Evolutionary conservation across 2,329 filamentous ascomycete genomes (phyloP).

Genomic region (Elsinoe perseae): DNA sequence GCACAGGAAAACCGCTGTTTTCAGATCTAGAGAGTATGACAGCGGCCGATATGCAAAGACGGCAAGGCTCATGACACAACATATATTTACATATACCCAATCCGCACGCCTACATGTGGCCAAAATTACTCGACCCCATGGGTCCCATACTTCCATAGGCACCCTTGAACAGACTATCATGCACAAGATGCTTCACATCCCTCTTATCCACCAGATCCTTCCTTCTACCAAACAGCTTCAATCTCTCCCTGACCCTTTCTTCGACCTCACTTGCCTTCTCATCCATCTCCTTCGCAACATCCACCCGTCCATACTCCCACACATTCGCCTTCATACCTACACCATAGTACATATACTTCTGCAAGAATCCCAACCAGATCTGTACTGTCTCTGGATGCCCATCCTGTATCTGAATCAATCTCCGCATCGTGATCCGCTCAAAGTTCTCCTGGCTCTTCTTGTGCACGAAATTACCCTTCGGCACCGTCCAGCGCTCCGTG

Average conservation of each 20-base stretch:
- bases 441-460: constrained; percentile 99
- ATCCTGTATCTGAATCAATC: constrained; percentile 87
- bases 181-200: constrained; percentile 18
- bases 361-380: constrained; percentile 83
- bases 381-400: constrained; percentile 83
- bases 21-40: background rate
- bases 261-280: constrained; percentile 27
- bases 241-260: constrained; percentile 24
- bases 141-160: constrained; percentile 14
- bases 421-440: constrained; percentile 76
- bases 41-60: background rate
- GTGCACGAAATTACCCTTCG: constrained; percentile 79
- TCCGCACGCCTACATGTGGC: constrained; percentile 6
- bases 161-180: constrained; percentile 16
- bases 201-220: constrained; percentile 20
- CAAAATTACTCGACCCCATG: constrained; percentile 14
- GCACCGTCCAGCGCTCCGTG: constrained; percentile 90
- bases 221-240: constrained; percentile 25
- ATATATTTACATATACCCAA: constrained; percentile 8
- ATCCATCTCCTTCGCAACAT: constrained; percentile 30
- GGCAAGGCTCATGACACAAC: background rate
- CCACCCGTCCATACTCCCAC: constrained; percentile 67
- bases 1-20: background rate
- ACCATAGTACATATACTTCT: constrained; percentile 90
- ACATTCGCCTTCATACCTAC: constrained; percentile 98